Evolutionary conservation across 306 rosid species (phyloP), one percentile per base, ranked within the genome.

Genomic region (Gastrolobium villosum): DNA sequence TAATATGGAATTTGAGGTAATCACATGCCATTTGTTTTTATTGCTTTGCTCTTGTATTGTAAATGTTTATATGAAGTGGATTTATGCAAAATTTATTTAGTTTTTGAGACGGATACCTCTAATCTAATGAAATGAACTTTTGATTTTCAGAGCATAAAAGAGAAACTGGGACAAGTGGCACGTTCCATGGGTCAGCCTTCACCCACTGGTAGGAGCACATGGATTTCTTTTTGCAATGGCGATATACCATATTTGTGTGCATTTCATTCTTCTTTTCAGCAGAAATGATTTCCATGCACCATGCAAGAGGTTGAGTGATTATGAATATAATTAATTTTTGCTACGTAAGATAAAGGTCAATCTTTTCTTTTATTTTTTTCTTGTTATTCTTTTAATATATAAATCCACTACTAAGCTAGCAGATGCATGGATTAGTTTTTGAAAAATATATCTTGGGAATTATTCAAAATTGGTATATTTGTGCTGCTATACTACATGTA

Each of bases 1-100:
- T 82, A 72, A 39, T 56, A 78, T 88, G 59, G 98, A 95, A 72
- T 90, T 85, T 45, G 90, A 95, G 99, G 99, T 90, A 89, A 76
- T 72, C 75, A 54, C 67, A 57, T 54, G 59, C 34, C 56, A 45
- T 79, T 75, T 39, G 65, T 79, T 85, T 85, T 70, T 57, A 50
- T 32, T 75, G 49, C 11, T 78, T 62, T 50, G 36, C 35, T 34
- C 26, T 70, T 76, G 55, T 44, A 32, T 53, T 67, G 5, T 41
- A 36, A 65, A 30, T 76, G 36, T 55, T 70, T 64, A 74, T 57
- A 34, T 36, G 32, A 70, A 64, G 72, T 61, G 53, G 57, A 39
- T 56, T 55, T 52, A 15, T 54, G 70, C 68, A 55, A 57, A 26
- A 62, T 46, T 20, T 5, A 14, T 48, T 56, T 67, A 10, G 34